Base-by-base conservation (phyloP, 2,329 filamentous ascomycete species). In the Pyricularia sp. region DNA sequence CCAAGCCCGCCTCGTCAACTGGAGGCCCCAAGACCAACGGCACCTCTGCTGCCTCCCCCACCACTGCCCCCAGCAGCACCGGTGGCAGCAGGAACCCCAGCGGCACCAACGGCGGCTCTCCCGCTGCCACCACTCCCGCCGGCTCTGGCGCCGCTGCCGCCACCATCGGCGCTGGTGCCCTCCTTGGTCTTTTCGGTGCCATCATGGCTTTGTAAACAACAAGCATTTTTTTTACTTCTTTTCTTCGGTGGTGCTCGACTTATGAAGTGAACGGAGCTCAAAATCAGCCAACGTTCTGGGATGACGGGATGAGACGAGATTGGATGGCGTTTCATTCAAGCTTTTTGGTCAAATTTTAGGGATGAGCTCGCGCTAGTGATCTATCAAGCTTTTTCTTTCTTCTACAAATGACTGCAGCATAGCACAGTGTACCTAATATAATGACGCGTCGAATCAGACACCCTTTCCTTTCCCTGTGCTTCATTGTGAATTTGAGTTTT, bases 181-280 rank as follows among this genome's bases (percentile, higher is more conserved):
- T 65, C 4, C 25, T 69, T 28, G 68, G 28, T 20, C 55, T 69
- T 23, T 14, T 69, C 10, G 68, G 64, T 33, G 30, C 64, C 42
- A 10, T 59, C 26, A 23, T 58, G 23, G 68, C 68, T 28, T 23
- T 69, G 63, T 69, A 66, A 64, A 68, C 6, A 58, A 50, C 6
- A 58, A 50, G 4, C 3, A n/a, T 7, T 5, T 42, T 42, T 14
- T 17, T 42, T 30, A 10, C 10, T 33, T n/a, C n/a, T n/a, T n/a
- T n/a, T n/a, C n/a, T 33, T 11, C 31, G 2, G 20, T n/a, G 4
- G 17, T n/a, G 17, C 1, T 1, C 6, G 42, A 42, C 33, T 42
- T 17, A 9, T 14, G 33, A 42, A 5, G 12, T 17, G 33, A 42
- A 42, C 33, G 12, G 14, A 42, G 33, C 12, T 33, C 7, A 42